Conservation (phyloP, 176 grass and related monocot genomes). For the Musa acuminata region DNA sequence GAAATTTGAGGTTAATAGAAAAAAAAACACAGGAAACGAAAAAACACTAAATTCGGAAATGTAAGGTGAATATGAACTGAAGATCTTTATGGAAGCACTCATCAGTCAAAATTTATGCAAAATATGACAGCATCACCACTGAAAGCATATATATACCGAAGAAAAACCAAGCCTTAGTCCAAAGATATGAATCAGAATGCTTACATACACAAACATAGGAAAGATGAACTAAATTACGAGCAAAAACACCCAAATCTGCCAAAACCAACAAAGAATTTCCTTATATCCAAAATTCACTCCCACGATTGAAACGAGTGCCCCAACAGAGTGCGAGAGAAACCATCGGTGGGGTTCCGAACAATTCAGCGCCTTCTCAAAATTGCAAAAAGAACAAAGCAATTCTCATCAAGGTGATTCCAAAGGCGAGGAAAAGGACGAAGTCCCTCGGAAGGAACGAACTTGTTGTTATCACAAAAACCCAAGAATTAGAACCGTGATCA, state of each 20-base stretch:
- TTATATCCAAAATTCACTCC: background rate
- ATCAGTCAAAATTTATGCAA: background rate
- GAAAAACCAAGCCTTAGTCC: background rate
- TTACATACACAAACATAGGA: background rate
- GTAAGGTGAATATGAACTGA: background rate
- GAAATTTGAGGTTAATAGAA: background rate
- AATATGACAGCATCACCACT: background rate
- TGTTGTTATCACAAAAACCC: background rate
- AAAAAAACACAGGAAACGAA: background rate
- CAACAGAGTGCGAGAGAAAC: background rate
- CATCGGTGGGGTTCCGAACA: background rate
- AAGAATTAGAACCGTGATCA: background rate
- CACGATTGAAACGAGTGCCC: background rate
- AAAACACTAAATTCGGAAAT: background rate
- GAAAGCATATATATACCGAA: background rate
- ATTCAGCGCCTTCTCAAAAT: background rate
- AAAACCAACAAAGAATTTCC: background rate
- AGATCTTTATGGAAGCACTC: background rate
- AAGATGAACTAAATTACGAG: background rate
- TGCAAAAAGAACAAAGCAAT: background rate
- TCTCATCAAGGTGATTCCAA: background rate
- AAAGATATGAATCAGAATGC: background rate
- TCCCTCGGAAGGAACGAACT: background rate
- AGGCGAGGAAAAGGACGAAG: background rate
- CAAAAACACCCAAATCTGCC: background rate